These are phyloP conservation scores for Drechslerella coelobrocha DNA, from an alignment of 2,329 filamentous ascomycete genomes.

Conservation along the genomic window DNA sequence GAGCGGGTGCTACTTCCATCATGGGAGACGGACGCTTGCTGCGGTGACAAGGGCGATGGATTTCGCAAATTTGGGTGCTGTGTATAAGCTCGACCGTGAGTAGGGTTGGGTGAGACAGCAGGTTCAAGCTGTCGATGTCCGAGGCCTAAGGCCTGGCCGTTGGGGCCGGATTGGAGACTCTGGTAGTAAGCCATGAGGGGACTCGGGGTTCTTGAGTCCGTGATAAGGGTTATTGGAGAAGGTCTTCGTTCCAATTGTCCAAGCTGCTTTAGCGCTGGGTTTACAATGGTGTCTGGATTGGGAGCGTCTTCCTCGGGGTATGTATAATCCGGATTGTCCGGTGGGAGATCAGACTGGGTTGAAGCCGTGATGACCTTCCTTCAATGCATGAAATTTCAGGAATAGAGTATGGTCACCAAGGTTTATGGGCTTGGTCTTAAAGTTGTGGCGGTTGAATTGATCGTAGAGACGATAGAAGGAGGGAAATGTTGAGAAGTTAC, in stretches of 20 bases:
- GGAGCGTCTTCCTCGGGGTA: conserved; percentile 7
- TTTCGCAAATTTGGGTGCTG: background rate
- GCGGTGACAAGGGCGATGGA: background rate
- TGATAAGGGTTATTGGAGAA: conserved; percentile 6
- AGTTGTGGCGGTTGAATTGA: background rate
- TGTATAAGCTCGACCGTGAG: background rate
- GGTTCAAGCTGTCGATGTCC: background rate
- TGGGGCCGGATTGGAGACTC: background rate
- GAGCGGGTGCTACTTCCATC: background rate
- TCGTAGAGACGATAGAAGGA: background rate
- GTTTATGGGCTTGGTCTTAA: background rate
- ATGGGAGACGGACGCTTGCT: background rate
- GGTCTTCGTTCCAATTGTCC: conserved; percentile 8
- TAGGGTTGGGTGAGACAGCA: background rate
- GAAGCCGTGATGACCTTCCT: conserved; percentile 14
- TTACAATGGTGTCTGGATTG: background rate
- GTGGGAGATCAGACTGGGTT: conserved; percentile 5
- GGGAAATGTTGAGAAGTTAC: background rate
- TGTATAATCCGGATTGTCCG: conserved; percentile 15
- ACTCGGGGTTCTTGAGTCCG: conserved; percentile 26
- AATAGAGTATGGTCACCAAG: background rate
- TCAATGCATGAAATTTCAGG: background rate
- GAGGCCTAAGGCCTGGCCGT: conserved; percentile 10
- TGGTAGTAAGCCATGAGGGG: conserved; percentile 30
- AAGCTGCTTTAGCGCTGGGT: conserved; percentile 16